Base-by-base conservation (phyloP, 139 green algal genomes). In the Chlamydomonas sphaeroides region DNA sequence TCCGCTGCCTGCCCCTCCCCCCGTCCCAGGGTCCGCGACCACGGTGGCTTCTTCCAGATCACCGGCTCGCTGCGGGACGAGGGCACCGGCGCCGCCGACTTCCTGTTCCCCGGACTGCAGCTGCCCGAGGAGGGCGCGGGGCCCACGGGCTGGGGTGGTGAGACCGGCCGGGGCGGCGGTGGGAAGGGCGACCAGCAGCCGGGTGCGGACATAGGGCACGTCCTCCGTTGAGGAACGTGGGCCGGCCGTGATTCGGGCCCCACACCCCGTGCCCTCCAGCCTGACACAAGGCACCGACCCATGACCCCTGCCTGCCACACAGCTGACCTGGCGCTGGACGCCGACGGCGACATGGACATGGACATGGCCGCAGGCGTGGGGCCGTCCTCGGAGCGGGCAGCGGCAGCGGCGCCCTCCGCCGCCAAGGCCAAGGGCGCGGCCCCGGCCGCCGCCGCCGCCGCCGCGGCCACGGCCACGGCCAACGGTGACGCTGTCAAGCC, bases 21-120 rank as follows among this genome's bases (percentile, higher is more conserved):
- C 25, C 6, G 21, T 49, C 32, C 10, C 61, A 82, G 75, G 0
- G 75, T 38, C 36, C 62, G 62, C 21, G 62, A 73, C 21, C 35
- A 73, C 21, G 45, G 45, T 45, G 63, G 76, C 62, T 83, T 49
- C 63, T 83, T 66, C 63, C 62, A 73, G 62, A 73, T 83, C 62
- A 65, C 32, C 5, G 76, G 76, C 45, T 28, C 62, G 23, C 35
- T 83, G 32, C 42, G 21, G 25, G 76, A 83, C 17, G 26, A 18
- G 32, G 30, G 20, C 42, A 83, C 76, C 14, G 63, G 76, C 45
- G 63, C 62, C 3, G 63, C 65, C 10, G 62, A 83, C 62, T 73
- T 73, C 65, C 62, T 83, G 45, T 30, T 51, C 48, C 76, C 76
- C 6, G 76, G 45, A 11, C 2, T 65, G 33, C 33, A 83, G 62